These are phyloP conservation scores for Plasmopara viticola DNA, from an alignment of 352 stramenopile species.

Conservation along the genomic window DNA sequence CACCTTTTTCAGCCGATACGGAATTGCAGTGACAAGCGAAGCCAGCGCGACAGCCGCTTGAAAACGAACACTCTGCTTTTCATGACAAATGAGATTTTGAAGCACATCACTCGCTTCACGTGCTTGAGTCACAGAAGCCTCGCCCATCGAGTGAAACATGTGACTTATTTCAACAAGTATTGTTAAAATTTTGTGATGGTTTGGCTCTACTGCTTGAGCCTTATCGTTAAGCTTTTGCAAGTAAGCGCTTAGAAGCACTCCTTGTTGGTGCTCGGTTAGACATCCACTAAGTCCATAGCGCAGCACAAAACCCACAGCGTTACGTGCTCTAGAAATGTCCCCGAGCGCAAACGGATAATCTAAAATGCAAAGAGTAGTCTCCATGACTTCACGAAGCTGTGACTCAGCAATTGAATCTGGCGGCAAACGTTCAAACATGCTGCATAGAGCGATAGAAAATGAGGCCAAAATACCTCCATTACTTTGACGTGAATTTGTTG, in stretches of 20 bases:
- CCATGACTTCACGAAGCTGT: constrained; percentile 63
- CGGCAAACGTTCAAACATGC: constrained; percentile 71
- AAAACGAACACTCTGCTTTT: constrained; percentile 74
- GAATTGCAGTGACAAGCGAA: constrained; percentile 58
- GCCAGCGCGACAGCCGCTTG: constrained; percentile 57
- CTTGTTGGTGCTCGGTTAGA: constrained; percentile 65
- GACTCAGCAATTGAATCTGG: constrained; percentile 50
- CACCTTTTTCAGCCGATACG: constrained; percentile 51
- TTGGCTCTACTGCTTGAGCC: constrained; percentile 23
- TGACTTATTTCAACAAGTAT: constrained; percentile 60
- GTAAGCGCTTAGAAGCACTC: constrained; percentile 52
- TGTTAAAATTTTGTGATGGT: constrained; percentile 65
- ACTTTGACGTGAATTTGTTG: constrained; percentile 37
- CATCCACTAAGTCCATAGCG: constrained; percentile 54
- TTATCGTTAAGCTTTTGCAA: constrained; percentile 46
- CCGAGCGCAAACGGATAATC: constrained; percentile 66
- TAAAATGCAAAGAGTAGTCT: constrained; percentile 56
- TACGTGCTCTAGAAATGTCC: constrained; percentile 73
- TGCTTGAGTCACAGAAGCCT: constrained; percentile 45
- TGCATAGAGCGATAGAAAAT: constrained; percentile 64
- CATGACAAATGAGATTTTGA: constrained; percentile 43
- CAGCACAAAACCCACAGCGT: constrained; percentile 68
- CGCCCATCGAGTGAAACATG: constrained; percentile 61
- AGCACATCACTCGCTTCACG: constrained; percentile 32
- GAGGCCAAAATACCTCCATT: constrained; percentile 66